A percentile compares a stretch with the other conserved stretches of the same genome.
Conservation (phyloP, 139 green algal species). For the Desmodesmus armatus region DNA sequence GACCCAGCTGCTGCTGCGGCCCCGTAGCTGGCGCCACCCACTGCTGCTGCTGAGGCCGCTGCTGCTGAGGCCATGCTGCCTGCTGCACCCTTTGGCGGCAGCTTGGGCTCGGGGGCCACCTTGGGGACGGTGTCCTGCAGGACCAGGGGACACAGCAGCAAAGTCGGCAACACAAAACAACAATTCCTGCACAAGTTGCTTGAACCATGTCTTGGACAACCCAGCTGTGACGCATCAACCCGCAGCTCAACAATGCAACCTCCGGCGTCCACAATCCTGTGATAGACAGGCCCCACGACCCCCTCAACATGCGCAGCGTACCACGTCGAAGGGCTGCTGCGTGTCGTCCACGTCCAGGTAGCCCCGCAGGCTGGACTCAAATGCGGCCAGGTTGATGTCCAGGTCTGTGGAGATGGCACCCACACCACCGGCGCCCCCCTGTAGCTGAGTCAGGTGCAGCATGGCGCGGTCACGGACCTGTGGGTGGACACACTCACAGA, state of each 20-base stretch:
- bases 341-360: constrained; percentile 82
- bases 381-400: constrained; percentile 76
- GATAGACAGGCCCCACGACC: too few species aligned
- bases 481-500: neutral
- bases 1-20: constrained; percentile 40
- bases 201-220: too few species aligned
- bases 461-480: constrained; percentile 96
- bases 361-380: constrained; percentile 83
- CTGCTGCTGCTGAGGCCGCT: constrained; percentile 36
- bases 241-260: too few species aligned
- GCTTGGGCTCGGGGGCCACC: constrained; percentile 14
- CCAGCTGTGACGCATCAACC: too few species aligned
- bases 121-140: constrained; percentile 59
- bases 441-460: constrained; percentile 92
- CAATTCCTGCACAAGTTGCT: too few species aligned
- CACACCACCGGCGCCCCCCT: constrained; percentile 62
- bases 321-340: constrained; percentile 83
- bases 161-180: neutral
- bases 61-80: constrained; percentile 19
- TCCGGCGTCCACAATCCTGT: too few species aligned
- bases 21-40: constrained; percentile 46
- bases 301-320: too few species aligned
- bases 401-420: constrained; percentile 58
- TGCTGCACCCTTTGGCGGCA: neutral
- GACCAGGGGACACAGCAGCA: neutral